Percentiles rank a stretch among this genome's conserved stretches.
Conservation (phyloP, 345 rosid species). For the Populus pruinosa region DNA sequence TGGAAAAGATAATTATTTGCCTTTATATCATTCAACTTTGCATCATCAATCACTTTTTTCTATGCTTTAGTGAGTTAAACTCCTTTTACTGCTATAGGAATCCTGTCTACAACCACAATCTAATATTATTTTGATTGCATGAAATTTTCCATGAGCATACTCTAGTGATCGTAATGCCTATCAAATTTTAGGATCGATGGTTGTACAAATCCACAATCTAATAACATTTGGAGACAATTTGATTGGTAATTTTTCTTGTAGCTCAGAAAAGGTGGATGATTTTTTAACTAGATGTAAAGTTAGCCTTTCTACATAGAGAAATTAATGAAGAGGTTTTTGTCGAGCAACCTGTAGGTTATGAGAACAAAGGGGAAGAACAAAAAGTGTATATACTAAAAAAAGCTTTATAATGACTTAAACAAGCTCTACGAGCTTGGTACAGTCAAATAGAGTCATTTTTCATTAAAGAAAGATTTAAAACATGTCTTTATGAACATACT, state of each 20-base stretch:
- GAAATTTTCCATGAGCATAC: background rate
- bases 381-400: too few relatives aligned
- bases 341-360: too few relatives aligned
- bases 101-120: background rate
- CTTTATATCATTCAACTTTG: background rate
- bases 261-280: background rate
- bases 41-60: background rate
- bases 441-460: too few relatives aligned
- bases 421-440: too few relatives aligned
- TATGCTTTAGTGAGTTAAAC: background rate
- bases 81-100: background rate
- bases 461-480: too few relatives aligned
- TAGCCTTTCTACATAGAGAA: background rate
- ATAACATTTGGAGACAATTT: background rate
- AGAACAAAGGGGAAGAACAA: too few relatives aligned
- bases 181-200: fast-evolving
- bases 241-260: background rate
- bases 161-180: too few relatives aligned
- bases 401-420: too few relatives aligned
- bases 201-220: too few relatives aligned
- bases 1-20: background rate
- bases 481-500: too few relatives aligned
- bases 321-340: background rate
- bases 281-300: background rate
- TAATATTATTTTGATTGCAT: background rate